phyloP scores from a whole-genome alignment of 2,329 filamentous ascomycete species.

The Botryotinia globosa region DNA sequence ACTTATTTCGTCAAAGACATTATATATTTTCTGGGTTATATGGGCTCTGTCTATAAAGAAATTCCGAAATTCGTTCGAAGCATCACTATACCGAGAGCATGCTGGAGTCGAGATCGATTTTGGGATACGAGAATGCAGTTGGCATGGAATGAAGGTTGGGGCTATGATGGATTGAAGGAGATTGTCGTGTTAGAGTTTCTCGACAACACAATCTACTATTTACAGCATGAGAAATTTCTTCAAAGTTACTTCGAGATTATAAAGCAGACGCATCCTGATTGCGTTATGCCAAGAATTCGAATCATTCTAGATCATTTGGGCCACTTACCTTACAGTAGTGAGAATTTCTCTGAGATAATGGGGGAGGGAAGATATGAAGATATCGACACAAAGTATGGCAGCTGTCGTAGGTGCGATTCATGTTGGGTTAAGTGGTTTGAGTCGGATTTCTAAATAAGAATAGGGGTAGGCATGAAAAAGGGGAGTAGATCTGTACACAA shows the following conservation, averaged over 20 bases:
- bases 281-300: background rate
- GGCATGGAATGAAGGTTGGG: background rate
- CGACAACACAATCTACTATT: background rate
- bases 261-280: background rate
- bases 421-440: background rate
- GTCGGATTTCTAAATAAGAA: background rate
- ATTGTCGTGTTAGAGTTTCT: background rate
- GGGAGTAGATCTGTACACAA: background rate
- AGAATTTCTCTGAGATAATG: rapidly evolving
- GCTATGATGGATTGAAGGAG: background rate
- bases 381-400: rapidly evolving
- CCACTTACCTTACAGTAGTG: background rate
- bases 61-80: background rate
- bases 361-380: background rate
- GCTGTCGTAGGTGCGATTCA: background rate
- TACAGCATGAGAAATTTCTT: background rate
- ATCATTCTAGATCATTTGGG: background rate
- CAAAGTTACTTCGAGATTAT: background rate
- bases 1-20: background rate
- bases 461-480: background rate
- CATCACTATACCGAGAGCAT: background rate
- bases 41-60: background rate
- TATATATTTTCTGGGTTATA: background rate
- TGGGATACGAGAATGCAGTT: background rate
- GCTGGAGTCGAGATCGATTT: background rate